Base-by-base conservation (phyloP, 495 filamentous ascomycete genomes). In the Neurospora sp. region DNA sequence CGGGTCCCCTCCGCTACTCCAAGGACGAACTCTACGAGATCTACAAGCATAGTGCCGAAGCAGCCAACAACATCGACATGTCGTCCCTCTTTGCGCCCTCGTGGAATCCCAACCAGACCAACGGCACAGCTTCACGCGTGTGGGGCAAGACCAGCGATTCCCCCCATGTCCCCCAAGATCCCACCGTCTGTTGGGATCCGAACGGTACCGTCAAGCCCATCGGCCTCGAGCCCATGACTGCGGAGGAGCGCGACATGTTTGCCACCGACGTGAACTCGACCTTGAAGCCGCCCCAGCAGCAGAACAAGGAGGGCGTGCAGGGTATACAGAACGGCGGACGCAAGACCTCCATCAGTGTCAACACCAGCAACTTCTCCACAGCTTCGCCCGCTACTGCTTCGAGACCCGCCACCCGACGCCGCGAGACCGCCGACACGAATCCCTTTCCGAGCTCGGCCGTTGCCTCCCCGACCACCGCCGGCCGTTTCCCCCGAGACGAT, bases 161-260 rank as follows among this genome's bases (percentile, higher is more conserved):
- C 40, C 82, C 83, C 73, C 84, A 89, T 72, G 82, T 82, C 54
- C 85, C 86, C 74, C 78, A 81, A 71, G 77, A 83, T 79, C 75
- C 84, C 85, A 78, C 94, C 90, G 66, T 92, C 90, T 98, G 96
- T 79, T 99, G 96, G 96, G 95, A 98, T 77, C 82, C 88, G 71
- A 86, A 88, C 62, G 95, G 94, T 40, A 86, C 85, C 73, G 84
- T 91, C 38, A 88, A 89, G 73, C 94, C 95, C 18, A 82, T 98
- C 71, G 89, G 88, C 42, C 78, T 97, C 71, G 84, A 89, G 77
- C 90, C 92, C 70, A 90, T 97, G 90, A 90, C 90, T 20, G 87
- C 92, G 14, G 90, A 93, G 72, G 96, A 99, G 84, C 92, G 88
- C 79, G 92, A 95, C 89, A 83, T 92, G 70, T 97, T 98, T 82